A percentile compares a stretch with the other conserved stretches of the same genome.
Conservation (phyloP, 2,329 filamentous ascomycete genomes). For the Talaromyces sp. region DNA sequence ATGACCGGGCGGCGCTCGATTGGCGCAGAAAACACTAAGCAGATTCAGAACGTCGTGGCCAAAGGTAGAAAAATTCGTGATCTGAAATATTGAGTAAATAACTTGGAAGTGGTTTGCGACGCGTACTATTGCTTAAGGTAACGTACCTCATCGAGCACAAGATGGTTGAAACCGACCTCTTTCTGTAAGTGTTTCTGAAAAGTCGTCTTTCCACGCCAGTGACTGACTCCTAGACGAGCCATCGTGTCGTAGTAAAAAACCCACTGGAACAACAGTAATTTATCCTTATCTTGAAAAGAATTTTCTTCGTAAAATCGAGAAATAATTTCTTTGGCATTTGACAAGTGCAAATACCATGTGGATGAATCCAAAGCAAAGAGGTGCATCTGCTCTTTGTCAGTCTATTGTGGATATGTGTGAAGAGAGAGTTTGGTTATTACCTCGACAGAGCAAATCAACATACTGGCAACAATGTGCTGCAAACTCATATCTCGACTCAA, state of each 20-base stretch:
- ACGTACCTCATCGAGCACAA: neutral
- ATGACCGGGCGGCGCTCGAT: neutral
- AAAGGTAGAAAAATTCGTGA: neutral
- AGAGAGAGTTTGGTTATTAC: neutral
- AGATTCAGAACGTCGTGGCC: slow-evolving; percentile 2
- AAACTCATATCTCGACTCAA: neutral
- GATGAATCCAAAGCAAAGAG: neutral
- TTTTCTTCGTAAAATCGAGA: neutral
- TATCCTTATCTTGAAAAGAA: neutral
- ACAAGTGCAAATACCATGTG: slow-evolving; percentile 6
- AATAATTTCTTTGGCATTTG: slow-evolving; percentile 4
- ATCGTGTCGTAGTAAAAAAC: slow-evolving; percentile 7
- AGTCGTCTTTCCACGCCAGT: neutral
- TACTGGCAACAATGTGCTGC: slow-evolving; percentile 11
- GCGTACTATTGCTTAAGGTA: neutral
- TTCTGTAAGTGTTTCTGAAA: neutral
- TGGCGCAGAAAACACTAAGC: neutral
- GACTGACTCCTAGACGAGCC: slow-evolving; percentile 3
- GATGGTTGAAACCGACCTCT: neutral
- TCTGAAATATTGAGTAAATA: neutral
- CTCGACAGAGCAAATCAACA: slow-evolving; percentile 9
- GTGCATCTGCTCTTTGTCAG: slow-evolving; percentile 7
- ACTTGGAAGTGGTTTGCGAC: neutral
- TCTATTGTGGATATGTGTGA: neutral
- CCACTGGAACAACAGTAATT: slow-evolving; percentile 3